Conservation (phyloP, 23 red algal genomes). For the Pyropia yezoensis region DNA sequence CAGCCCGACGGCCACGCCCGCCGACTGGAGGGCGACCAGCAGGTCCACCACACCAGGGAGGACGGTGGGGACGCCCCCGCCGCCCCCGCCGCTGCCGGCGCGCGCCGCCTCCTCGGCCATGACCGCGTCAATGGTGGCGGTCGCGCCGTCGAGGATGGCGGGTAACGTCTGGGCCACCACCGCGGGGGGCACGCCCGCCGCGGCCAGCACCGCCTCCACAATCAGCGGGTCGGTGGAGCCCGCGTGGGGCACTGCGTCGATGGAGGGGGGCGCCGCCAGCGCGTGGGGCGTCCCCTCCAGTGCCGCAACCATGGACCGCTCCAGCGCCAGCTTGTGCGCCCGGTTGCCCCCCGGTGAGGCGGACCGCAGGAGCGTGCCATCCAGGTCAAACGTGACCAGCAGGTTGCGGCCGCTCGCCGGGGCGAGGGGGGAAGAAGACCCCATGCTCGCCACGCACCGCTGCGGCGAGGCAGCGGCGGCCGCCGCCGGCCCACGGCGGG, state of each 20-base stretch:
- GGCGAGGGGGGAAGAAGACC: neutral
- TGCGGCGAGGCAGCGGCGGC: neutral
- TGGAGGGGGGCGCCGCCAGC: slow-evolving; percentile 6
- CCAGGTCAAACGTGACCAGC: slow-evolving; percentile 46
- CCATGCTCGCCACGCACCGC: slow-evolving; percentile 8
- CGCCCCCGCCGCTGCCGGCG: too few relatives aligned
- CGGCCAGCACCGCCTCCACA: slow-evolving; percentile 22
- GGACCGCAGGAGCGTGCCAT: slow-evolving; percentile 36
- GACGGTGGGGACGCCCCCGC: slow-evolving; percentile 1
- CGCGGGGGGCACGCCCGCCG: neutral
- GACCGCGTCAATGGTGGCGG: neutral
- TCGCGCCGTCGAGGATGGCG: slow-evolving; percentile 8
- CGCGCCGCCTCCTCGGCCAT: slow-evolving; percentile 8
- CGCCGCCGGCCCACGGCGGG: neutral
- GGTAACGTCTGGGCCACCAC: slow-evolving; percentile 1
- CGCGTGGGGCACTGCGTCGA: slow-evolving; percentile 38
- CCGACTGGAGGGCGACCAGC: neutral
- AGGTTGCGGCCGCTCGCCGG: too few relatives aligned
- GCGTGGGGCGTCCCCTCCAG: neutral
- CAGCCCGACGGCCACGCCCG: slow-evolving; percentile 12
- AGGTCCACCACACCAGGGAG: slow-evolving; percentile 25
- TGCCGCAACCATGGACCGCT: slow-evolving; percentile 12
- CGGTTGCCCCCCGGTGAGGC: slow-evolving; percentile 11
- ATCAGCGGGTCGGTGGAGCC: slow-evolving; percentile 33
- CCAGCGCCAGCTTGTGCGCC: slow-evolving; percentile 40